A percentile compares a stretch with the other conserved stretches of the same genome.
phyloP scores from a whole-genome alignment of 129 eudicot species.

The Flaveria brownii region DNA sequence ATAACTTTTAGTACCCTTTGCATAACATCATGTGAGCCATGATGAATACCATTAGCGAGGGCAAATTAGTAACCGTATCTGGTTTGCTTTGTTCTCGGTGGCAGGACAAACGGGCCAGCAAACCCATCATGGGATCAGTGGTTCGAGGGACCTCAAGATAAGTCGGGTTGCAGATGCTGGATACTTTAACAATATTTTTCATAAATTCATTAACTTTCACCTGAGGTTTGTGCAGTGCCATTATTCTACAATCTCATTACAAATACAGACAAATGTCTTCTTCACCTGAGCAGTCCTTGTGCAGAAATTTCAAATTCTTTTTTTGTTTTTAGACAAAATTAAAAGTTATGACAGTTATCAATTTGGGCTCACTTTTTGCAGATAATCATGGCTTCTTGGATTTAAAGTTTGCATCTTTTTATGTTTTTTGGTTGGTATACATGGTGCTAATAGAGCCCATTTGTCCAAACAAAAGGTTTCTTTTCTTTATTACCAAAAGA shows the following conservation, averaged over 20 bases:
- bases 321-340: constrained; percentile 31
- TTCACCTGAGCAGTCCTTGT: constrained; percentile 18
- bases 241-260: constrained; percentile 36
- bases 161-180: constrained; percentile 81
- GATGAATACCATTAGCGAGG: background rate
- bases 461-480: background rate
- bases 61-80: constrained; percentile 13
- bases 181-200: constrained; percentile 47
- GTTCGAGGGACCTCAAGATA: constrained; percentile 90
- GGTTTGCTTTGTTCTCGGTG: constrained; percentile 9
- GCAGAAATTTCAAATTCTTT: constrained; percentile 36
- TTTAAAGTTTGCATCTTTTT: constrained; percentile 27
- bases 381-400: constrained; percentile 18
- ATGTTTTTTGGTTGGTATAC: background rate
- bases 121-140: constrained; percentile 93
- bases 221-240: constrained; percentile 26
- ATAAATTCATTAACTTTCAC: constrained; percentile 26
- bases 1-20: background rate
- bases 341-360: constrained; percentile 3
- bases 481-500: background rate
- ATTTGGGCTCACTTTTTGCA: constrained; percentile 31
- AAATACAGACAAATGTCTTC: constrained; percentile 34
- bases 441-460: background rate
- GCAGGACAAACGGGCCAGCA: constrained; percentile 73
- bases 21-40: background rate